These are phyloP conservation scores for Halophytophthora batemanensis DNA, from an alignment of 352 stramenopile genomes.

Conservation along the genomic window DNA sequence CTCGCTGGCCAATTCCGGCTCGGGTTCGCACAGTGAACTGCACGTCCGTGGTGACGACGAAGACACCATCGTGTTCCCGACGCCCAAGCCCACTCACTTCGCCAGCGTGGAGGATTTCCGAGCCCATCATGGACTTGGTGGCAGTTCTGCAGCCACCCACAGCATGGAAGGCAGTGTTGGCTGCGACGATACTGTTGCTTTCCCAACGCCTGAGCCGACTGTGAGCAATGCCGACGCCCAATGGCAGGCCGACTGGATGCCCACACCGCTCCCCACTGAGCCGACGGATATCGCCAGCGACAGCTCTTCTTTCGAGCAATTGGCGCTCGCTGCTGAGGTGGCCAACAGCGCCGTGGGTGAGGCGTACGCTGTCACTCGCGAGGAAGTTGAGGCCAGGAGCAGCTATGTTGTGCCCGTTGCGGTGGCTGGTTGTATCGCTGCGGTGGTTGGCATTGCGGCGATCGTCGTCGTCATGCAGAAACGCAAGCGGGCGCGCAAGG, in stretches of 20 bases:
- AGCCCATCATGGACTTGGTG: neutral
- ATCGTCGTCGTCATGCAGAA: constrained; percentile 39
- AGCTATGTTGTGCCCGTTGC: constrained; percentile 26
- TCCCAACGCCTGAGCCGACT: constrained; percentile 6
- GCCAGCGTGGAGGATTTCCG: constrained; percentile 3
- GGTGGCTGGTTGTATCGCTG: constrained; percentile 35
- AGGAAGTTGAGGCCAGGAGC: constrained; percentile 22
- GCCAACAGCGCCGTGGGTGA: constrained; percentile 20
- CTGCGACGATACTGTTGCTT: constrained; percentile 2
- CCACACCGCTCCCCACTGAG: constrained; percentile 15
- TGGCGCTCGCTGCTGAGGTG: constrained; percentile 9
- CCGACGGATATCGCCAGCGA: constrained; percentile 2
- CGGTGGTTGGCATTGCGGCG: constrained; percentile 35
- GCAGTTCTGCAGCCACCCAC: neutral
- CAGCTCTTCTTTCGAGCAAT: neutral
- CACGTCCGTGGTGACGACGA: neutral
- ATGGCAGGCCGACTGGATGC: neutral
- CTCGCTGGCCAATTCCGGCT: neutral
- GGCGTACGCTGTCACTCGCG: constrained; percentile 23
- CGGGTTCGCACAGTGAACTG: neutral
- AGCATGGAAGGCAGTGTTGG: neutral
- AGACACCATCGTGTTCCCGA: constrained; percentile 7
- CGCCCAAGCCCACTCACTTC: constrained; percentile 14
- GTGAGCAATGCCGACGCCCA: neutral
- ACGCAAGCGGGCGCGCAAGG: constrained; percentile 20